These are phyloP conservation scores for Eucalyptus pauciflora DNA, from an alignment of 345 rosid species.

Conservation along the genomic window DNA sequence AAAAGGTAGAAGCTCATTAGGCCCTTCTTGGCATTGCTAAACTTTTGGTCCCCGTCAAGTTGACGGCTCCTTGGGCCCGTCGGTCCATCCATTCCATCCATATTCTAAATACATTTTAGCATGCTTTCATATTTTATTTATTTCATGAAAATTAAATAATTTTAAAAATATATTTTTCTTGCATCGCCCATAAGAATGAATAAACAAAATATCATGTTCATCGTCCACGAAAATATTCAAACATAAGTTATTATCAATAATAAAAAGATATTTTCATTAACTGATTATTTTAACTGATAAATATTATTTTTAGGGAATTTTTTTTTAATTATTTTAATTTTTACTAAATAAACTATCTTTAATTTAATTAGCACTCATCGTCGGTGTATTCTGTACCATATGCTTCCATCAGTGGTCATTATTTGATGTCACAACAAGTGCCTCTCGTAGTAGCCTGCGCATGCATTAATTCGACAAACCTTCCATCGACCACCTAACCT, in stretches of 20 bases:
- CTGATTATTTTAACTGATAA: background rate
- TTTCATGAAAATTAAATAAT: background rate
- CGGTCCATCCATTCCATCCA: background rate
- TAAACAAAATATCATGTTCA: no score
- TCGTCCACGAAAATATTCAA: accelerated
- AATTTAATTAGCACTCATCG: background rate
- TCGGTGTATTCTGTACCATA: background rate
- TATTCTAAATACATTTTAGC: background rate
- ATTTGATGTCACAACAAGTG: background rate
- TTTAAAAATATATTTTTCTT: background rate
- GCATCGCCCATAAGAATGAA: no score
- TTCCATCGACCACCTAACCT: background rate
- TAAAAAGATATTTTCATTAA: background rate
- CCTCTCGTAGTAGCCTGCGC: background rate
- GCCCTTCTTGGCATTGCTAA: background rate
- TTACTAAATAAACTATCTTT: background rate
- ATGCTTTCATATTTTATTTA: background rate
- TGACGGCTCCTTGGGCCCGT: background rate
- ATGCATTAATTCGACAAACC: background rate
- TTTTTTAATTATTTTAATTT: background rate
- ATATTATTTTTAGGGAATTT: background rate
- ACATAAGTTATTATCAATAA: background rate
- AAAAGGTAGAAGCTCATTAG: background rate
- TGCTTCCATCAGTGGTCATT: background rate
- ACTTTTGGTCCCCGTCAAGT: background rate